Conservation (phyloP, 1,284 basidiomycete species). For the Trametes sp. region DNA sequence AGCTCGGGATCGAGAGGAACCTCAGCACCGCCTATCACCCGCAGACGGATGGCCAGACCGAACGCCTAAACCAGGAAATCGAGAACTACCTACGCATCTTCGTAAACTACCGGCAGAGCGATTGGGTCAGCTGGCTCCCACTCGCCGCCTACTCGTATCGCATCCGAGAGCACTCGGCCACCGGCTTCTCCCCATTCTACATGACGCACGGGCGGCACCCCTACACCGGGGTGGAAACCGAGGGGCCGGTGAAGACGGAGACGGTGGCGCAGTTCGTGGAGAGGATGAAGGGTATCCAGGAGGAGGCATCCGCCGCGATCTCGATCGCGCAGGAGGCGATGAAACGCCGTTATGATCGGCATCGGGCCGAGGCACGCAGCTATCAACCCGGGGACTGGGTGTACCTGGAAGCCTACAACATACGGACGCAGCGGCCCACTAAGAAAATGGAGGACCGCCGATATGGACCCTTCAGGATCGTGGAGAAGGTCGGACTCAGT, state of each 20-base stretch:
- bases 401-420: slow-evolving; percentile 39
- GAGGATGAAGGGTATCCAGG: slow-evolving; percentile 12
- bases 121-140: slow-evolving; percentile 42
- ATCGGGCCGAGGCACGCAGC: not conserved
- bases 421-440: slow-evolving; percentile 38
- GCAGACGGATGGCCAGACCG: slow-evolving; percentile 44
- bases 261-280: slow-evolving; percentile 8
- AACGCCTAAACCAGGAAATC: slow-evolving; percentile 42
- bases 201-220: slow-evolving; percentile 11
- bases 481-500: slow-evolving; percentile 32
- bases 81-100: slow-evolving; percentile 36
- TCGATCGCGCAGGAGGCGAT: slow-evolving; percentile 10
- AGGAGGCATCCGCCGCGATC: slow-evolving; percentile 2
- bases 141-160: slow-evolving; percentile 39
- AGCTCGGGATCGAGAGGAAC: slow-evolving; percentile 16
- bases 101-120: slow-evolving; percentile 39
- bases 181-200: slow-evolving; percentile 41
- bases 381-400: slow-evolving; percentile 42
- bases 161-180: slow-evolving; percentile 35
- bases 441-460: slow-evolving; percentile 44
- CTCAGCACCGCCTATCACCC: slow-evolving; percentile 41
- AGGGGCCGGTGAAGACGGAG: not conserved
- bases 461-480: slow-evolving; percentile 47
- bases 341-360: slow-evolving; percentile 17
- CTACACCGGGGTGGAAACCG: slow-evolving; percentile 15